Percentiles rank a stretch among this genome's conserved stretches.
These are phyloP conservation scores for Mycena haematopus DNA, from an alignment of 768 basidiomycete species.

Conservation along the genomic window DNA sequence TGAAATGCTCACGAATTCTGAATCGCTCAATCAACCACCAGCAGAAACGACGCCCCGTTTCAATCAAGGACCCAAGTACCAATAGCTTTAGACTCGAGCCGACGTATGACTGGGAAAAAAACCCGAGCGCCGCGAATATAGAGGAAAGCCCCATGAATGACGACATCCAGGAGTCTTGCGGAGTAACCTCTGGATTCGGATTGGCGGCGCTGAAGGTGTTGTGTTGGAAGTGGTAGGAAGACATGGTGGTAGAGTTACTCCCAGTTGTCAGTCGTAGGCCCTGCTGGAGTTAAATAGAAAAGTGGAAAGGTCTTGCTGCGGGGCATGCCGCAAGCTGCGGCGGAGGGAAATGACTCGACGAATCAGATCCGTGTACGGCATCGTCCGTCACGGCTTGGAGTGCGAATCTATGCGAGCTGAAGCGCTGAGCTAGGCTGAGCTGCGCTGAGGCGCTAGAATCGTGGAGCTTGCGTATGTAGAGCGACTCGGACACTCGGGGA, in stretches of 20 bases:
- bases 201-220: not conserved
- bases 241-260: not conserved
- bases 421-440: no score
- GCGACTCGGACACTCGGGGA: no score
- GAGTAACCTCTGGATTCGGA: not conserved
- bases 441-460: no score
- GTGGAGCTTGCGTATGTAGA: no score
- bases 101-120: constrained; percentile 15
- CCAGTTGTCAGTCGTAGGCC: no score
- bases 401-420: no score
- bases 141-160: constrained; percentile 27
- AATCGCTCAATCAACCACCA: constrained; percentile 43
- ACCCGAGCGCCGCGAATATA: constrained; percentile 16
- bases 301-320: no score
- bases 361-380: no score
- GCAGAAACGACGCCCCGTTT: constrained; percentile 20
- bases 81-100: constrained; percentile 25
- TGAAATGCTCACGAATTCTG: constrained; percentile 42
- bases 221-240: not conserved
- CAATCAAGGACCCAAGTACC: constrained; percentile 20
- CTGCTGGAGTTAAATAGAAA: no score
- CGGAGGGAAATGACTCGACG: no score
- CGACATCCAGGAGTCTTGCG: constrained; percentile 16
- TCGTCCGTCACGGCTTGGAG: no score
- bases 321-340: no score